Conservation (phyloP, 1,284 basidiomycete species). For the Fistulina hepatica region DNA sequence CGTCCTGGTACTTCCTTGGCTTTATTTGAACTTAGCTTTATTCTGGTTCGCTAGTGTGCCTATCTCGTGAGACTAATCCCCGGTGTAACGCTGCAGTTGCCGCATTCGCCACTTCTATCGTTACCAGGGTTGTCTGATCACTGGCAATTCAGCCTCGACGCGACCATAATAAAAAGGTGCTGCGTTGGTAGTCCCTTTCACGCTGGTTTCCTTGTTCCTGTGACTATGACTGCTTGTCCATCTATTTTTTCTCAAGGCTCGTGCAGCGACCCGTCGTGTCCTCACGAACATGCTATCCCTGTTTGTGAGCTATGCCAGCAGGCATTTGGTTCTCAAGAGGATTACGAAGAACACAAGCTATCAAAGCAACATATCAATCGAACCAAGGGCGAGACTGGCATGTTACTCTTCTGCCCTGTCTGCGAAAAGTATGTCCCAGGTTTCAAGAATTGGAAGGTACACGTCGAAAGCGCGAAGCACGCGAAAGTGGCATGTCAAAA, state of each 20-base stretch:
- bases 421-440: slow-evolving; percentile 22
- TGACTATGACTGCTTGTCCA: slow-evolving; percentile 21
- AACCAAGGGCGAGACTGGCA: slow-evolving; percentile 14
- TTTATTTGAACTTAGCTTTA: too few relatives aligned
- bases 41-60: too few relatives aligned
- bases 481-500: slow-evolving; percentile 11
- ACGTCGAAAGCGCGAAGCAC: slow-evolving; percentile 23
- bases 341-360: slow-evolving; percentile 22
- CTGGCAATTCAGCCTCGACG: too few relatives aligned
- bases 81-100: too few relatives aligned
- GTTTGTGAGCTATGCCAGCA: slow-evolving; percentile 29
- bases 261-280: slow-evolving; percentile 25
- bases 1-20: too few relatives aligned
- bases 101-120: too few relatives aligned
- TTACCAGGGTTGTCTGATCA: too few relatives aligned
- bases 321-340: slow-evolving; percentile 18
- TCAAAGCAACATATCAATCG: slow-evolving; percentile 19
- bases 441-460: slow-evolving; percentile 20
- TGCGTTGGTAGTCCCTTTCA: too few relatives aligned
- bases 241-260: slow-evolving; percentile 24
- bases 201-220: too few relatives aligned
- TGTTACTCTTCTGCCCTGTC: slow-evolving; percentile 20
- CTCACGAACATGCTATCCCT: slow-evolving; percentile 25
- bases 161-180: too few relatives aligned
- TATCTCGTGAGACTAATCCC: too few relatives aligned